phyloP scores from a whole-genome alignment of 768 basidiomycete genomes.

The Hemileccinum rubropunctum region DNA sequence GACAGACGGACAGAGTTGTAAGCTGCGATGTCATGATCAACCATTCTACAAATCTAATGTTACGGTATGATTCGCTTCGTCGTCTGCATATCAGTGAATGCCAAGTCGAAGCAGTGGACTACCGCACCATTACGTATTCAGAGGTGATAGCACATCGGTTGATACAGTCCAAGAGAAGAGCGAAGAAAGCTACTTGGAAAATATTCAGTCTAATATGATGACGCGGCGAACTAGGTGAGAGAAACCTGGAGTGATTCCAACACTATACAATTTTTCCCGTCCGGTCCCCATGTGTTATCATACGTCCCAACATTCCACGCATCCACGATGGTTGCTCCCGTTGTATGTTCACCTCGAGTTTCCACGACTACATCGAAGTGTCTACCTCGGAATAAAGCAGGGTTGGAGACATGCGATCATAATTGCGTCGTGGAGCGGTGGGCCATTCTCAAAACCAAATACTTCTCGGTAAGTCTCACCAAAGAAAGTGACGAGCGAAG shows the following conservation, averaged over 20 bases:
- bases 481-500: constrained; percentile 73
- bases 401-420: constrained; percentile 69
- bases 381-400: constrained; percentile 57
- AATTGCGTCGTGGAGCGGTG: constrained; percentile 84
- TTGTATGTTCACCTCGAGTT: constrained; percentile 57
- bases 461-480: constrained; percentile 66
- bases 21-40: neutral
- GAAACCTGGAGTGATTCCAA: constrained; percentile 67
- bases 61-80: neutral
- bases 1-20: constrained; percentile 8
- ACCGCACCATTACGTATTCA: constrained; percentile 39
- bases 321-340: constrained; percentile 81
- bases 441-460: constrained; percentile 82
- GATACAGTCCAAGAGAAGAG: constrained; percentile 60
- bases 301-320: constrained; percentile 60
- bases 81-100: neutral
- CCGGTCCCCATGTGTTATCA: constrained; percentile 67
- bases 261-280: constrained; percentile 76
- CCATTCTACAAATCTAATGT: neutral
- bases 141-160: constrained; percentile 57
- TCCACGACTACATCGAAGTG: constrained; percentile 87
- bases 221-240: neutral
- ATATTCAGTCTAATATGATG: constrained; percentile 1
- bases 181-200: constrained; percentile 63
- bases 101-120: neutral